Percentiles rank a stretch among this genome's conserved stretches.
phyloP scores from a whole-genome alignment of 306 rosid genomes.

The Casuarina equisetifolia region DNA sequence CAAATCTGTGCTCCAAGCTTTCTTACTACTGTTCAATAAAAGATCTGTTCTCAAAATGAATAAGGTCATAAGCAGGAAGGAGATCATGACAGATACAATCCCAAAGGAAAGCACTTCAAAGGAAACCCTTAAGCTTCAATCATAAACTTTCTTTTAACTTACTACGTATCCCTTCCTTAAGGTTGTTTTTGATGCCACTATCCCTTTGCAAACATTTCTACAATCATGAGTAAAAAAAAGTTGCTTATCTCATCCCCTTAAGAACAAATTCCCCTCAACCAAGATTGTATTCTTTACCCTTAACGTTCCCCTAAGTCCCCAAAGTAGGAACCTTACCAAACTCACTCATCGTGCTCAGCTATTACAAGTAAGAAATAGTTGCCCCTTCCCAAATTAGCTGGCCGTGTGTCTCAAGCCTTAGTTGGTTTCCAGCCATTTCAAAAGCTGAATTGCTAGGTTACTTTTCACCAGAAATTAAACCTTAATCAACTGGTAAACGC shows the following conservation, averaged over 20 bases:
- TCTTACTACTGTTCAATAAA: not conserved
- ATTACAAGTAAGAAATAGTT: too few relatives aligned
- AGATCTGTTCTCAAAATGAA: not conserved
- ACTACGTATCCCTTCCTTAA: not conserved
- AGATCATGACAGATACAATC: not conserved
- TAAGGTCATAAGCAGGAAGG: not conserved
- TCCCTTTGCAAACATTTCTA: not conserved
- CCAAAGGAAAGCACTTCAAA: not conserved
- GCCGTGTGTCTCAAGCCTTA: too few relatives aligned
- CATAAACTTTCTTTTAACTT: not conserved
- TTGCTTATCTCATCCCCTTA: not conserved
- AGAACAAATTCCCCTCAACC: not conserved
- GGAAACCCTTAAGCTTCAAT: not conserved
- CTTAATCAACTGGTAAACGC: too few relatives aligned
- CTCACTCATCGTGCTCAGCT: too few relatives aligned
- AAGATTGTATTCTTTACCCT: not conserved
- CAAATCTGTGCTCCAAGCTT: not conserved
- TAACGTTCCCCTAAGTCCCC: too few relatives aligned
- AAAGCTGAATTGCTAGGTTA: too few relatives aligned
- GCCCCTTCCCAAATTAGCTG: too few relatives aligned
- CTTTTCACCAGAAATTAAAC: too few relatives aligned
- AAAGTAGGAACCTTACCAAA: too few relatives aligned
- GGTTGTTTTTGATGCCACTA: not conserved
- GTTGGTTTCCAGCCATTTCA: too few relatives aligned
- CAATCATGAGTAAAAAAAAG: not conserved